Evolutionary conservation across 176 grass and related monocot genomes (phyloP), one percentile per base, ranked within the genome.

Genomic region (Carex kokanica): DNA sequence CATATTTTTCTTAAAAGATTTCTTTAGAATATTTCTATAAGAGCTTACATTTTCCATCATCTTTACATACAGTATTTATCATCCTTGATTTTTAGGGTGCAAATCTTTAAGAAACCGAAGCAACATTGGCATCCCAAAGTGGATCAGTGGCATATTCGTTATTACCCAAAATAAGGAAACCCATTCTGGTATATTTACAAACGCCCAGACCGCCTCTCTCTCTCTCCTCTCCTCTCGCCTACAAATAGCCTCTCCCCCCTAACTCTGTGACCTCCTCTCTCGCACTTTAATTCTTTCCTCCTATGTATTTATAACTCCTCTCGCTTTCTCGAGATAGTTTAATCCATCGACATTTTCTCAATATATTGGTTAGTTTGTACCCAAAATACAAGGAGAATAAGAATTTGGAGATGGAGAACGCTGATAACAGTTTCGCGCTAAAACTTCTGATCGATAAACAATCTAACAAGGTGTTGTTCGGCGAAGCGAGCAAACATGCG

Each of bases 201-300:
- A 32, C 51, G 56, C 9, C 74, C 64, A 85, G 84, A 75, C 77
- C 51, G 16, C 58, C 81, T 43, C 65, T 36, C n/a, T n/a, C n/a
- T n/a, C 74, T 70, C 57, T 36, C 64, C 20, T 32, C 29, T 18
- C 59, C 29, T 78, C 64, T 86, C 84, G 89, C 64, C 89, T 93
- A 91, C 91, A 93, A 87, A 85, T 87, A 89, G 74, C 78, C 15
- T 83, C 34, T 57, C 15, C 81, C 52, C 84, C 81, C 83, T 55
- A 43, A 65, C 86, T 32, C 61, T 62, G 15, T 83, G 20, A 17
- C 74, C 68, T 80, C 84, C 85, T 78, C 65, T 78, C 65, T 79
- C 72, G 60, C 38, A 88, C 84, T 85, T 60, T 71, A 78, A 81
- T 63, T 63, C 57, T 60, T 18, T 58, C 36, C 74, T 70, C 83